These are phyloP conservation scores for Xylaria digitata DNA, from an alignment of 2,329 filamentous ascomycete genomes.

Conservation along the genomic window DNA sequence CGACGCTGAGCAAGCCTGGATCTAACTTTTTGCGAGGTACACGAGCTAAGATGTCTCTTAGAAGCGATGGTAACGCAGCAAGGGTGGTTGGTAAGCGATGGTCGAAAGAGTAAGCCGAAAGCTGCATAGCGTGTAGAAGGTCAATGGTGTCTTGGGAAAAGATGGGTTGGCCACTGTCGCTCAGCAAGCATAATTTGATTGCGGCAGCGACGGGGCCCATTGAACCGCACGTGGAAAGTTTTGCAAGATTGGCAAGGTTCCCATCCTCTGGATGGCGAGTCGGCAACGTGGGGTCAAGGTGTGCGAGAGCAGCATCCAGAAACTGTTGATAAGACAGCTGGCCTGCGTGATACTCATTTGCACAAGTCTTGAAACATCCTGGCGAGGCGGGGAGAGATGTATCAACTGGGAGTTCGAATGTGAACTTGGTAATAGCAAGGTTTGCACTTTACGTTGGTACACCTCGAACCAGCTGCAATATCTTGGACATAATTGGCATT, in stretches of 20 bases:
- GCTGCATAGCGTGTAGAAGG: conserved; percentile 23
- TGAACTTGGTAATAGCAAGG: conserved; percentile 22
- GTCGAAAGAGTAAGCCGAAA: background rate
- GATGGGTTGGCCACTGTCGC: background rate
- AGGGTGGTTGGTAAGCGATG: background rate
- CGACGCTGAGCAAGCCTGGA: background rate
- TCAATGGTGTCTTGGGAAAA: conserved; percentile 23
- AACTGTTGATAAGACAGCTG: conserved; percentile 26
- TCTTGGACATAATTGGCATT: conserved; percentile 1
- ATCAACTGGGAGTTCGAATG: conserved; percentile 27
- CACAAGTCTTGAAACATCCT: conserved; percentile 29
- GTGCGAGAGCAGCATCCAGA: conserved; percentile 28
- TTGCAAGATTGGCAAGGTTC: conserved; percentile 27
- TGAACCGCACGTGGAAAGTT: conserved; percentile 25
- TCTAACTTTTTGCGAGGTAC: conserved; percentile 12
- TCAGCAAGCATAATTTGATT: conserved; percentile 31
- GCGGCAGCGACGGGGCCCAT: conserved; percentile 33
- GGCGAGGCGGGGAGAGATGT: conserved; percentile 16
- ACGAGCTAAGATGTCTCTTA: conserved; percentile 23
- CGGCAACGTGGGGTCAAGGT: conserved; percentile 12
- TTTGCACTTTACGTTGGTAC: background rate
- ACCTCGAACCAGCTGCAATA: conserved; percentile 15
- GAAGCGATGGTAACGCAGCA: conserved; percentile 20
- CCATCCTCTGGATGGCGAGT: conserved; percentile 28
- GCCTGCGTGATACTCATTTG: conserved; percentile 18